Conservation (phyloP, 495 filamentous ascomycete genomes). For the Lasiosphaeria ovina region DNA sequence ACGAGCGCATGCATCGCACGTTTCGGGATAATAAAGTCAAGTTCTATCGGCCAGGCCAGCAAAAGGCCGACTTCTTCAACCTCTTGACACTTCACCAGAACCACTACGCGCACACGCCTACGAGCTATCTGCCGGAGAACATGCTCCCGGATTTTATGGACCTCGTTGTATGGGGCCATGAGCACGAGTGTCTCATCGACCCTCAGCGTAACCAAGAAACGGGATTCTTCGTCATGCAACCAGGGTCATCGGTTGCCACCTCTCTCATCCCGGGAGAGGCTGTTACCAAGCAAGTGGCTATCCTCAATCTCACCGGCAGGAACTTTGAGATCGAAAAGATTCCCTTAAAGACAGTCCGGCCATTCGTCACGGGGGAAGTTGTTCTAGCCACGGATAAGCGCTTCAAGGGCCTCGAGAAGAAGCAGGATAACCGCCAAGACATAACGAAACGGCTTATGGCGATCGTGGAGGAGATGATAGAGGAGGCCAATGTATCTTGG, state of each 20-base stretch:
- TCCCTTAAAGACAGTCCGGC: conserved; percentile 82
- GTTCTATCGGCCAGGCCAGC: conserved; percentile 81
- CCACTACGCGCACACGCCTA: conserved; percentile 85
- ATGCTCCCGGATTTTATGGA: conserved; percentile 92
- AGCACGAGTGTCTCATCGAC: conserved; percentile 93
- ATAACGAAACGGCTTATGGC: conserved; percentile 72
- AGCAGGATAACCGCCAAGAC: conserved; percentile 76
- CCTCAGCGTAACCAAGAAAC: conserved; percentile 79
- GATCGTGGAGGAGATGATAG: conserved; percentile 81
- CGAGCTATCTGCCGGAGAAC: conserved; percentile 87
- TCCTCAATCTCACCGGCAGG: conserved; percentile 78
- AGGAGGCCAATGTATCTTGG: conserved; percentile 82
- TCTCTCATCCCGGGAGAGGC: conserved; percentile 89
- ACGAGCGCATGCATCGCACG: conserved; percentile 89
- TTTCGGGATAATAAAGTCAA: conserved; percentile 92
- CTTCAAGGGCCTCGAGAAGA: conserved; percentile 73
- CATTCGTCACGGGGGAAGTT: conserved; percentile 86
- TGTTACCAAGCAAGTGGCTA: conserved; percentile 83
- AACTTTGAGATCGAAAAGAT: conserved; percentile 80
- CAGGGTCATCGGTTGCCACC: conserved; percentile 92
- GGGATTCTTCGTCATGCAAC: conserved; percentile 94
- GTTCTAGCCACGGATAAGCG: conserved; percentile 70
- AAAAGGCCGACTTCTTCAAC: conserved; percentile 94
- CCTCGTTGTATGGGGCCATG: conserved; percentile 93
- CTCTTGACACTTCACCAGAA: conserved; percentile 96